Evolutionary conservation across 2,329 filamentous ascomycete species (phyloP).

Genomic region (Aschersonia sp.): DNA sequence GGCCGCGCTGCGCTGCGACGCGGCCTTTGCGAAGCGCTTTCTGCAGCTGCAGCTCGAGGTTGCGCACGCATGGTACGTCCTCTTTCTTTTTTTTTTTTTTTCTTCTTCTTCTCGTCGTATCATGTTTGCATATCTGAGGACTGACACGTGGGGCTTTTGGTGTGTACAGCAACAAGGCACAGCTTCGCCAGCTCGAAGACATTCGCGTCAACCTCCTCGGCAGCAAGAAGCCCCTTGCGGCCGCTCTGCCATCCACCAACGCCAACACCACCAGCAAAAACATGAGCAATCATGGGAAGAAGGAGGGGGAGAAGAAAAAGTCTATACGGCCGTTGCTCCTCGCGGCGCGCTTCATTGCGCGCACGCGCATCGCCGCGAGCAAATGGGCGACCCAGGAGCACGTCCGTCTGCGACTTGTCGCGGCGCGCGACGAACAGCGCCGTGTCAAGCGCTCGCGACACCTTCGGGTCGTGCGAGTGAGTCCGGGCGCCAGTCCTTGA

Average conservation of each 20-base stretch:
- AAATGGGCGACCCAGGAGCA: slow-evolving; percentile 37
- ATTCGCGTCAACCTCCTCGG: slow-evolving; percentile 43
- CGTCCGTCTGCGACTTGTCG: slow-evolving; percentile 31
- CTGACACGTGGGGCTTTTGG: too few species aligned
- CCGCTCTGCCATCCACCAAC: slow-evolving; percentile 6
- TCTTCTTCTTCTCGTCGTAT: not conserved
- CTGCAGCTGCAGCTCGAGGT: slow-evolving; percentile 67
- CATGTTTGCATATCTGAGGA: slow-evolving; percentile 2
- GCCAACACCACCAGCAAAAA: slow-evolving; percentile 4
- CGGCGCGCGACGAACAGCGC: slow-evolving; percentile 31
- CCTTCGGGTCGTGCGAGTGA: slow-evolving; percentile 21
- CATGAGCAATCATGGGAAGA: not conserved
- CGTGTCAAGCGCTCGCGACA: slow-evolving; percentile 26
- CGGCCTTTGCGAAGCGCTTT: slow-evolving; percentile 77
- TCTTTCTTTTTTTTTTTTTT: slow-evolving; percentile 2
- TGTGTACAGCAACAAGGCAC: slow-evolving; percentile 66
- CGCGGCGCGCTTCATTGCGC: slow-evolving; percentile 37
- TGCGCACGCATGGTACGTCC: slow-evolving; percentile 76
- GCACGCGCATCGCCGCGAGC: slow-evolving; percentile 31
- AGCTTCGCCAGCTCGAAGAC: slow-evolving; percentile 70
- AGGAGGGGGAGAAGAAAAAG: slow-evolving; percentile 9
- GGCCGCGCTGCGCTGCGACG: slow-evolving; percentile 61
- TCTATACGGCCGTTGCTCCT: slow-evolving; percentile 28
- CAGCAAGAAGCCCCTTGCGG: slow-evolving; percentile 20
- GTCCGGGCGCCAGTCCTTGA: too few species aligned